phyloP scores from a whole-genome alignment of 2,329 filamentous ascomycete species.

The Claviceps africana region DNA sequence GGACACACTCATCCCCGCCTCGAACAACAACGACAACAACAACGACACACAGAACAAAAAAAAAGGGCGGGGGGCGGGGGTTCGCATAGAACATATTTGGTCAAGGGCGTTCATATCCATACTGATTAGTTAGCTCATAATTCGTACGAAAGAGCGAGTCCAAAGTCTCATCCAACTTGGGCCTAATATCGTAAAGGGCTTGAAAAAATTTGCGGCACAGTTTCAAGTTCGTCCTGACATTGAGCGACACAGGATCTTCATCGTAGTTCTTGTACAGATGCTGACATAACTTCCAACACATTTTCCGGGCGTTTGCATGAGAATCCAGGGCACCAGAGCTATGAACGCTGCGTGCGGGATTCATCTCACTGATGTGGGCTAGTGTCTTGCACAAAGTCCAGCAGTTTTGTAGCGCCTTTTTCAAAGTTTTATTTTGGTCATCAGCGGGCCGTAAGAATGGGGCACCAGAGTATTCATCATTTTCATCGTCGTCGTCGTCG shows the following conservation, averaged over 20 bases:
- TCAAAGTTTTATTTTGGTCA: constrained; percentile 53
- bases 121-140: constrained; percentile 91
- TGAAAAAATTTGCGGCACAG: constrained; percentile 88
- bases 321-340: constrained; percentile 59
- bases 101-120: constrained; percentile 14
- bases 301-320: constrained; percentile 83
- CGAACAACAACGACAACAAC: too few relatives aligned
- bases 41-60: too few relatives aligned
- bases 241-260: constrained; percentile 50
- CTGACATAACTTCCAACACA: constrained; percentile 87
- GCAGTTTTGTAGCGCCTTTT: constrained; percentile 68
- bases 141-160: constrained; percentile 85
- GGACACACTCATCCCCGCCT: neutral
- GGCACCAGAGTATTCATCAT: constrained; percentile 28
- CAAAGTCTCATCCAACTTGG: constrained; percentile 60
- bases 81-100: neutral
- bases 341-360: constrained; percentile 66
- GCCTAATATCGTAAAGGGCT: constrained; percentile 72
- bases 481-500: constrained; percentile 34
- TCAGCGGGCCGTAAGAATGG: constrained; percentile 31
- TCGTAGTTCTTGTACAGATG: constrained; percentile 72
- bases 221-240: constrained; percentile 64
- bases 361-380: constrained; percentile 69
- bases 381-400: constrained; percentile 91
- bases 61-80: too few relatives aligned